These are phyloP conservation scores for Diospyros lotus DNA, from an alignment of 148 eudicot species.

Conservation along the genomic window DNA sequence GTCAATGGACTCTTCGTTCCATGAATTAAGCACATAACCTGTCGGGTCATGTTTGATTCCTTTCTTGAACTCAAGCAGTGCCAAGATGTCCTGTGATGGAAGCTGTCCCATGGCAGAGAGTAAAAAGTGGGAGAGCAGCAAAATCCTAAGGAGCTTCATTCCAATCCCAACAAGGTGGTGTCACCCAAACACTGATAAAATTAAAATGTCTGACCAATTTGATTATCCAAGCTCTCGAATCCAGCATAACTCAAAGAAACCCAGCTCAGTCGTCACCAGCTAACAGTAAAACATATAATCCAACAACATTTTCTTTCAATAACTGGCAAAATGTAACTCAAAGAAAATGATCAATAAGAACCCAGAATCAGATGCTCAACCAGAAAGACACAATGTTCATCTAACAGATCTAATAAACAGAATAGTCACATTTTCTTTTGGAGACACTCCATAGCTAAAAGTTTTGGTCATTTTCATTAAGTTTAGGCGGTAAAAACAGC, in stretches of 20 bases:
- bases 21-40: conserved; percentile 77
- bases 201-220: conserved; percentile 10
- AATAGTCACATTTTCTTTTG: conserved; percentile 2
- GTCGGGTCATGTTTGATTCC: conserved; percentile 90
- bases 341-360: background rate
- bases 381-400: background rate
- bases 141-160: conserved; percentile 44
- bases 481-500: background rate
- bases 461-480: too few relatives aligned
- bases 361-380: background rate
- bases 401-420: background rate
- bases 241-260: background rate
- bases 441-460: too few relatives aligned
- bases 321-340: background rate
- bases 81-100: conserved; percentile 86
- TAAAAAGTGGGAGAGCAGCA: conserved; percentile 37
- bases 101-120: conserved; percentile 64
- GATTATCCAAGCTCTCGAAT: conserved; percentile 7
- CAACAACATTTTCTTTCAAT: background rate
- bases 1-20: conserved; percentile 98
- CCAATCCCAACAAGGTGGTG: conserved; percentile 12
- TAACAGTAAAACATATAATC: conserved; percentile 12
- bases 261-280: background rate
- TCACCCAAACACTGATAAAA: conserved; percentile 12
- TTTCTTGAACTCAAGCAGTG: conserved; percentile 86